Percentiles rank a stretch among this genome's conserved stretches.
phyloP scores from a whole-genome alignment of 2,329 filamentous ascomycete species.

The Colletotrichum aenigma region DNA sequence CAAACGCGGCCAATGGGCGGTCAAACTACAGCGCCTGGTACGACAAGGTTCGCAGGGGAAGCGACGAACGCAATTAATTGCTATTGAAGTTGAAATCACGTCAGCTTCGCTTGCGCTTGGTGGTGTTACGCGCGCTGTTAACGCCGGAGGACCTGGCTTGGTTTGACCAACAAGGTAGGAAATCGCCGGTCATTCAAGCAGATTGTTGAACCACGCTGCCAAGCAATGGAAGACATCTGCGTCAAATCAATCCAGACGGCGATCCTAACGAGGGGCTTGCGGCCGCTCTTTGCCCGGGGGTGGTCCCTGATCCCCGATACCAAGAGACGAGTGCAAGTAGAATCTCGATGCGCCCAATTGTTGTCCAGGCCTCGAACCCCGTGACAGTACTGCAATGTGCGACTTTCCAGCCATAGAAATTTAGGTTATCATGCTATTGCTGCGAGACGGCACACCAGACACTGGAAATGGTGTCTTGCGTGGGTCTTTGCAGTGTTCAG shows the following conservation, averaged over 20 bases:
- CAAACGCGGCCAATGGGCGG: not conserved
- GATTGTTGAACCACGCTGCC: not conserved
- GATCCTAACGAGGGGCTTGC: not conserved
- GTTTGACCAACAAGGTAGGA: not conserved
- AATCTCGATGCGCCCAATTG: not conserved
- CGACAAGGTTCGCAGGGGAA: not conserved
- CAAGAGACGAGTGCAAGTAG: no score
- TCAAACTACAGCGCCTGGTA: not conserved
- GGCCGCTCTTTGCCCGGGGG: not conserved
- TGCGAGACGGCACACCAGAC: not conserved
- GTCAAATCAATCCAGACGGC: not conserved
- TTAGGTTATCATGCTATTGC: not conserved
- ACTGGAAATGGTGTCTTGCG: not conserved
- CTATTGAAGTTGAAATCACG: not conserved
- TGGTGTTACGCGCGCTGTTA: not conserved
- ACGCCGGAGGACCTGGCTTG: not conserved
- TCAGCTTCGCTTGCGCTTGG: not conserved
- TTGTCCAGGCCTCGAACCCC: not conserved
- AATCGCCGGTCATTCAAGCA: not conserved
- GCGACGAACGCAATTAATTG: not conserved
- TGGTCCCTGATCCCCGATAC: not conserved
- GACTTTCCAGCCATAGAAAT: not conserved
- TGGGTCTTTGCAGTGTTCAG: not conserved
- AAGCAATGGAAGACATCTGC: no score
- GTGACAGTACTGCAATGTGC: not conserved